Evolutionary conservation across 1,139 yeast genomes (phyloP).

Genomic region (Suhomyces bribrorum): DNA sequence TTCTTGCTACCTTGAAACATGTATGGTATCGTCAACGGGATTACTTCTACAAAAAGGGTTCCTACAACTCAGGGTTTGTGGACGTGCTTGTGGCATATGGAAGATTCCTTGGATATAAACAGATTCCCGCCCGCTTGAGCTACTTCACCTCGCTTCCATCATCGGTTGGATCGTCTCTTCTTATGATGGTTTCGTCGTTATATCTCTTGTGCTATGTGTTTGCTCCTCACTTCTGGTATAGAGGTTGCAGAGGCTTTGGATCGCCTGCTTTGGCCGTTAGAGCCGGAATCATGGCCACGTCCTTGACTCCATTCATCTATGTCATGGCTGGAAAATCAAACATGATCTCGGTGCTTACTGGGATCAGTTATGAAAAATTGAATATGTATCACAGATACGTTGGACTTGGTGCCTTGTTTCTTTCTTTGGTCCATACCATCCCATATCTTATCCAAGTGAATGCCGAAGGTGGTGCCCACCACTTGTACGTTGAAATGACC

Average conservation of each 20-base stretch:
- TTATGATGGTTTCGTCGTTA: constrained; percentile 41
- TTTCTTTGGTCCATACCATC: constrained; percentile 54
- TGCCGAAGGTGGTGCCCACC: constrained; percentile 51
- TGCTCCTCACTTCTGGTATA: constrained; percentile 55
- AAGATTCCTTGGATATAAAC: constrained; percentile 52
- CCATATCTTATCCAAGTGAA: constrained; percentile 52
- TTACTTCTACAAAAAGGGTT: constrained; percentile 23
- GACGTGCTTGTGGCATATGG: constrained; percentile 41
- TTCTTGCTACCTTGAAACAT: constrained; percentile 42
- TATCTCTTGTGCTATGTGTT: constrained; percentile 48
- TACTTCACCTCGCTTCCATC: constrained; percentile 51
- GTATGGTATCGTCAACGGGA: constrained; percentile 39
- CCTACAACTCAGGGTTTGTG: constrained; percentile 17
- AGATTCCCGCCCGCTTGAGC: constrained; percentile 39
- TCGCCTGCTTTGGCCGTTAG: constrained; percentile 65
- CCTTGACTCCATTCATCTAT: constrained; percentile 53
- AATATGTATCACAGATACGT: constrained; percentile 56
- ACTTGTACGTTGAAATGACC: constrained; percentile 20
- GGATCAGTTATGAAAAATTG: constrained; percentile 56
- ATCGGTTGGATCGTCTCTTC: constrained; percentile 49
- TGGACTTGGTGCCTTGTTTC: constrained; percentile 45
- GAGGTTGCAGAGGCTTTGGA: constrained; percentile 60
- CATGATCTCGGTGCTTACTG: constrained; percentile 51
- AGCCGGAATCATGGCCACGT: constrained; percentile 54
- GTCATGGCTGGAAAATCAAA: constrained; percentile 57